These are phyloP conservation scores for Solanum neorickii DNA, from an alignment of 257 asterid species.

Conservation along the genomic window DNA sequence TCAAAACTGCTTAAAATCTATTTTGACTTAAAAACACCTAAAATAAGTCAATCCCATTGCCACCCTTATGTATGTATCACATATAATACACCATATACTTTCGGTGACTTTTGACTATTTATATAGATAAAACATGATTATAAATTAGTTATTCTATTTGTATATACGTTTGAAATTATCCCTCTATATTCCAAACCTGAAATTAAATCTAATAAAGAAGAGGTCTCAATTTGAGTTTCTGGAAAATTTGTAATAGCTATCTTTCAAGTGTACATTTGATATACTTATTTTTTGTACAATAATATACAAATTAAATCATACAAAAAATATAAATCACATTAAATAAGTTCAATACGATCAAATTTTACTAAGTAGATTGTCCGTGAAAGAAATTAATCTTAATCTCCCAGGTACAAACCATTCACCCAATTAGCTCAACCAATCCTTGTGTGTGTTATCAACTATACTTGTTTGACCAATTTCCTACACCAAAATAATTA, in stretches of 20 bases:
- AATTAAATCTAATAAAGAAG: neutral
- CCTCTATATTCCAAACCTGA: neutral
- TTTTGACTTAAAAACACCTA: no score
- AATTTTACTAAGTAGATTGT: rapidly evolving
- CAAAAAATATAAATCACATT: neutral
- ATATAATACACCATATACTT: no score
- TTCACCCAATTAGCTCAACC: neutral
- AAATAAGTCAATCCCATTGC: no score
- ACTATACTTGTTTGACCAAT: neutral
- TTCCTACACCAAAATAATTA: neutral
- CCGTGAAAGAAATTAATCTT: no score
- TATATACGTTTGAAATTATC: neutral
- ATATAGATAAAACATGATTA: no score
- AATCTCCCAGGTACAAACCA: neutral
- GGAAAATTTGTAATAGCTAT: neutral
- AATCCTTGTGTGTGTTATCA: neutral
- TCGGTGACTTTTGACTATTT: no score
- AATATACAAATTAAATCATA: no score
- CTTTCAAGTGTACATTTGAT: neutral
- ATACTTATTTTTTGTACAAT: neutral
- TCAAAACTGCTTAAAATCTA: no score
- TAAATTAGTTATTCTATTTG: no score
- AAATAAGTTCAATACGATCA: rapidly evolving
- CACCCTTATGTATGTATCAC: no score
- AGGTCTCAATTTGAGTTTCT: neutral